Conservation (phyloP, 202 grass and related monocot species). For the Panicum hallii region DNA sequence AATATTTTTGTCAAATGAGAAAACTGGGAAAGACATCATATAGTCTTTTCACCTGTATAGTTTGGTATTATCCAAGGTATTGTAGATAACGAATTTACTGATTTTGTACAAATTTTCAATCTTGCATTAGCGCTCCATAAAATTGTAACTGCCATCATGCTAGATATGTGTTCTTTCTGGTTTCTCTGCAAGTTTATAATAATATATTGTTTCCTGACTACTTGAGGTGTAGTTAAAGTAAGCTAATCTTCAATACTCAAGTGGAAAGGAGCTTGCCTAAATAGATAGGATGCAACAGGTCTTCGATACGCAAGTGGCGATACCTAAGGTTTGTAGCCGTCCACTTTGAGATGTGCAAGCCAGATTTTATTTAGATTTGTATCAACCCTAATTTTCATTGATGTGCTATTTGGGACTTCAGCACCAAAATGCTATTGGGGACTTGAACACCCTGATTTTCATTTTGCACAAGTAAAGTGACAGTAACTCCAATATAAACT, state of each 20-base stretch:
- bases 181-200: not conserved
- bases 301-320: too few species aligned
- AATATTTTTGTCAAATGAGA: slow-evolving; percentile 2
- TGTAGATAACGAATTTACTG: slow-evolving; percentile 8
- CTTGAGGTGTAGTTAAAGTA: not conserved
- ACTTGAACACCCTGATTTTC: not conserved
- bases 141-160: not conserved
- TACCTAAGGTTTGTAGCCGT: not conserved
- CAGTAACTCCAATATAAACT: not conserved
- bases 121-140: not conserved
- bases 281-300: not conserved
- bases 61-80: slow-evolving; percentile 8
- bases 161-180: not conserved
- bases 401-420: not conserved
- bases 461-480: not conserved
- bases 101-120: not conserved
- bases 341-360: not conserved
- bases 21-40: not conserved
- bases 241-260: not conserved
- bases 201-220: not conserved
- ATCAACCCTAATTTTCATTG: not conserved
- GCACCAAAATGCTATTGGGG: not conserved
- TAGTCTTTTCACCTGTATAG: not conserved
- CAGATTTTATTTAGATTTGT: not conserved
- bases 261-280: not conserved